Percentiles rank a stretch among this genome's conserved stretches.
phyloP scores from a whole-genome alignment of 331 rosid genomes.

The Acacia concinna region DNA sequence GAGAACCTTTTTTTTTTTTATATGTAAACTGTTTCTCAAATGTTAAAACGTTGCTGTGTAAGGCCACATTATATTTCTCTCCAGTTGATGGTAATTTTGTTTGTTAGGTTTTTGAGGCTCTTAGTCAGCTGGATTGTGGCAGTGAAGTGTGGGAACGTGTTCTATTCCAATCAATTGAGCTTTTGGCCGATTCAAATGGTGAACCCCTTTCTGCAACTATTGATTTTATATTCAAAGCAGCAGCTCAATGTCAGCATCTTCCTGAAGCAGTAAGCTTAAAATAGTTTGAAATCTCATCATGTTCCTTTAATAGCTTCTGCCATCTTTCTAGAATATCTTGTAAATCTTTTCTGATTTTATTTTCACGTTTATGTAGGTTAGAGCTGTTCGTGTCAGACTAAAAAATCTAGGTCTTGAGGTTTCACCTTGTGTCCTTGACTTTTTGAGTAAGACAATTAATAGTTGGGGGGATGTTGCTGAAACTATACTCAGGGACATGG shows the following conservation, averaged over 20 bases:
- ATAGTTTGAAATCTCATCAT: slow-evolving; percentile 28
- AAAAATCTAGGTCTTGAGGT: slow-evolving; percentile 79
- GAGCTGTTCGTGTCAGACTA: slow-evolving; percentile 84
- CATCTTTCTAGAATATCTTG: slow-evolving; percentile 15
- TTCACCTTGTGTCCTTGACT: slow-evolving; percentile 88
- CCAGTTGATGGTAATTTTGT: slow-evolving; percentile 29
- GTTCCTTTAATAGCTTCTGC: slow-evolving; percentile 26
- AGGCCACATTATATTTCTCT: slow-evolving; percentile 31
- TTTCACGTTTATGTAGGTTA: slow-evolving; percentile 61
- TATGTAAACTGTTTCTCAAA: slow-evolving; percentile 5
- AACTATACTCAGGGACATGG: slow-evolving; percentile 90
- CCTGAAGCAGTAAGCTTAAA: slow-evolving; percentile 88
- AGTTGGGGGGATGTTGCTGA: slow-evolving; percentile 99
- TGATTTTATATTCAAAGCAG: slow-evolving; percentile 94
- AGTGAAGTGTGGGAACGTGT: slow-evolving; percentile 96
- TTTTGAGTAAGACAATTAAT: slow-evolving; percentile 87
- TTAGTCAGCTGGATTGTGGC: slow-evolving; percentile 89
- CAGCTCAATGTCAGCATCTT: slow-evolving; percentile 97
- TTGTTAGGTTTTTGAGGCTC: slow-evolving; percentile 88
- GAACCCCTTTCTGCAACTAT: slow-evolving; percentile 83
- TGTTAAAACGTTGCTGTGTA: neutral
- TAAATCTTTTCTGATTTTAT: slow-evolving; percentile 28
- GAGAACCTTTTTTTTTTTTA: slow-evolving; percentile 12
- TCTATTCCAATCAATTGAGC: slow-evolving; percentile 76
- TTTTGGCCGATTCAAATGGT: slow-evolving; percentile 83